phyloP scores from a whole-genome alignment of 139 green algal species.

The Coelastrella sp. region DNA sequence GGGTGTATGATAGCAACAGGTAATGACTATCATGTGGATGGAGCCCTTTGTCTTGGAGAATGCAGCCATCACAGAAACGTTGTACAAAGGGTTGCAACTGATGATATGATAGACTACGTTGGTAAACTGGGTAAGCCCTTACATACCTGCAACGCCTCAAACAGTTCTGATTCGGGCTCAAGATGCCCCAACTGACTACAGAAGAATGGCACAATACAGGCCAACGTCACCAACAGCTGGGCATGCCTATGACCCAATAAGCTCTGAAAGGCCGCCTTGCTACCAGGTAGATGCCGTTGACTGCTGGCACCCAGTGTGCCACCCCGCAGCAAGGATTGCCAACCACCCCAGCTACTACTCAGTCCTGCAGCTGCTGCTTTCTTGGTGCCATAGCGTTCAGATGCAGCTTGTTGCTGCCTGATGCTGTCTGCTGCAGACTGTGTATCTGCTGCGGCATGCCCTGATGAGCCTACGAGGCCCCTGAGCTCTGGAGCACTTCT shows the following conservation, averaged over 20 bases:
- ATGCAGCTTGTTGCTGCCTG: neutral
- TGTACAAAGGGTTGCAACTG: too few species aligned
- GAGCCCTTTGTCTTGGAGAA: too few species aligned
- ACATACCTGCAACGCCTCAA: constrained; percentile 6
- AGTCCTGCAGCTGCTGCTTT: neutral
- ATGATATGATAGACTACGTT: too few species aligned
- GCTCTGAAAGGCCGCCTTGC: constrained; percentile 56
- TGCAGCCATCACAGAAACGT: too few species aligned
- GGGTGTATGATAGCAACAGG: too few species aligned
- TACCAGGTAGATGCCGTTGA: constrained; percentile 44
- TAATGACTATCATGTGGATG: too few species aligned
- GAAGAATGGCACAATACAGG: constrained; percentile 81
- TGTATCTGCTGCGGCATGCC: neutral
- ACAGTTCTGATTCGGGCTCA: constrained; percentile 17
- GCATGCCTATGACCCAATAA: constrained; percentile 74
- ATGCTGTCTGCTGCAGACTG: constrained; percentile 4
- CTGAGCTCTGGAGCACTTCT: constrained; percentile 38
- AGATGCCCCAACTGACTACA: constrained; percentile 66
- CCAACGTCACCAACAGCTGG: constrained; percentile 79
- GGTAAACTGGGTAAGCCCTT: neutral
- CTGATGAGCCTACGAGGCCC: neutral
- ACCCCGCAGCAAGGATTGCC: neutral
- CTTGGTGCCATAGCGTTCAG: neutral
- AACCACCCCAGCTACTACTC: constrained; percentile 17
- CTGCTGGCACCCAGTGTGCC: neutral